Conservation (phyloP, 192 early-diverging fungal species). For the Linnemannia schmuckeri region DNA sequence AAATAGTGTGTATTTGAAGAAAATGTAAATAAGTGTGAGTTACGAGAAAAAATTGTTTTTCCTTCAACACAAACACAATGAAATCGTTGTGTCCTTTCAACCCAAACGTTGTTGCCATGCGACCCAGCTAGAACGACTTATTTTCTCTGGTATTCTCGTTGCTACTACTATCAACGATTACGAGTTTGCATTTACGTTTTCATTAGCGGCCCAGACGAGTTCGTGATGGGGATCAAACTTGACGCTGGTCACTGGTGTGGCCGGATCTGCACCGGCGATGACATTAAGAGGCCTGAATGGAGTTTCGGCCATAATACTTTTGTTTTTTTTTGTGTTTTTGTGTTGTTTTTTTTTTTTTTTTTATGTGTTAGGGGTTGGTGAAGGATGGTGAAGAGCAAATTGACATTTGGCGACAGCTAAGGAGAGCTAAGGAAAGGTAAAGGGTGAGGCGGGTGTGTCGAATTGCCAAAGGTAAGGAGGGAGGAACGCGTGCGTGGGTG, state of each 20-base stretch:
- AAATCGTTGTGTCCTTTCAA: not conserved
- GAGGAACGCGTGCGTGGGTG: not conserved
- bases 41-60: not conserved
- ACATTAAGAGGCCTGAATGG: slow-evolving; percentile 56
- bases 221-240: slow-evolving; percentile 82
- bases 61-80: not conserved
- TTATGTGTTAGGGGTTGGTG: not conserved
- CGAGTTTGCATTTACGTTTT: slow-evolving; percentile 69
- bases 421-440: not conserved
- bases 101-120: too few species aligned
- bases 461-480: not conserved
- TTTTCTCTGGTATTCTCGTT: too few species aligned
- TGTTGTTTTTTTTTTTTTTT: not conserved
- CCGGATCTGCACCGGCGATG: slow-evolving; percentile 52
- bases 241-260: slow-evolving; percentile 46
- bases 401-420: not conserved
- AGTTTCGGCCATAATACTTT: slow-evolving; percentile 43
- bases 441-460: not conserved
- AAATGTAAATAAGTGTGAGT: not conserved
- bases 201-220: slow-evolving; percentile 89
- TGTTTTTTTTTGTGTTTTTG: not conserved
- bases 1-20: not conserved
- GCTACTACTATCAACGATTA: too few species aligned
- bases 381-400: not conserved
- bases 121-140: not conserved